These are phyloP conservation scores for Candida tibetensis DNA, from an alignment of 805 yeast genomes.

Conservation along the genomic window DNA sequence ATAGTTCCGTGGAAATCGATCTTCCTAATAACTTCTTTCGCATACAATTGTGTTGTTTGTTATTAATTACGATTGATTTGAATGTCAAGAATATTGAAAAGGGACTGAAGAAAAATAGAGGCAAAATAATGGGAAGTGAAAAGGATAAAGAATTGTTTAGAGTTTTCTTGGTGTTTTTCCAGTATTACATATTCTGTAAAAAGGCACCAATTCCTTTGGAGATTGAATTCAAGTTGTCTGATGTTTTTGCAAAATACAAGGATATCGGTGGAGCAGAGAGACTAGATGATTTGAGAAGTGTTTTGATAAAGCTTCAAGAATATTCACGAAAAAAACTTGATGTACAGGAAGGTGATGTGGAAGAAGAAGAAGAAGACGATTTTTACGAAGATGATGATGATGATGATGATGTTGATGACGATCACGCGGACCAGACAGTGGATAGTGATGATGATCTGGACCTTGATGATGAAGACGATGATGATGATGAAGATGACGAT, in stretches of 20 bases:
- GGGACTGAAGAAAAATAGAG: neutral
- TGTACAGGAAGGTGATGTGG: slow-evolving; percentile 1
- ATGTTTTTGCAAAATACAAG: slow-evolving; percentile 32
- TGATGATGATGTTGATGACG: slow-evolving; percentile 10
- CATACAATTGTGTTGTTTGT: slow-evolving; percentile 47
- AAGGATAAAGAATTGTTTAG: slow-evolving; percentile 10
- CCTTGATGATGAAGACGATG: slow-evolving; percentile 16
- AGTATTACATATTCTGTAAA: slow-evolving; percentile 67
- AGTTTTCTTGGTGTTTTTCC: slow-evolving; percentile 56
- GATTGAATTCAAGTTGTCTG: slow-evolving; percentile 50
- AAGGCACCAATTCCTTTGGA: slow-evolving; percentile 62
- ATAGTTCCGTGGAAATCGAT: slow-evolving; percentile 50
- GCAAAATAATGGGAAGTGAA: slow-evolving; percentile 1
- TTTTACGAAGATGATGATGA: slow-evolving; percentile 10
- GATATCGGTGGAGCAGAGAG: slow-evolving; percentile 33
- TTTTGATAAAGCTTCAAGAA: slow-evolving; percentile 39
- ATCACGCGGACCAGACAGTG: slow-evolving; percentile 5
- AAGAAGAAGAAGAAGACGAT: slow-evolving; percentile 16
- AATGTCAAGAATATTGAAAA: slow-evolving; percentile 5
- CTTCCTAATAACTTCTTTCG: slow-evolving; percentile 69
- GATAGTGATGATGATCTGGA: slow-evolving; percentile 15
- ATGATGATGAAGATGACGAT: slow-evolving; percentile 13
- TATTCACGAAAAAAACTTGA: slow-evolving; percentile 15
- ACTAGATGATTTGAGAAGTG: slow-evolving; percentile 38
- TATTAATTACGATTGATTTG: slow-evolving; percentile 20